Percentiles rank a stretch among this genome's conserved stretches.
Evolutionary conservation across 176 grass and related monocot species (phyloP).

Genomic region (Puya raimondii): DNA sequence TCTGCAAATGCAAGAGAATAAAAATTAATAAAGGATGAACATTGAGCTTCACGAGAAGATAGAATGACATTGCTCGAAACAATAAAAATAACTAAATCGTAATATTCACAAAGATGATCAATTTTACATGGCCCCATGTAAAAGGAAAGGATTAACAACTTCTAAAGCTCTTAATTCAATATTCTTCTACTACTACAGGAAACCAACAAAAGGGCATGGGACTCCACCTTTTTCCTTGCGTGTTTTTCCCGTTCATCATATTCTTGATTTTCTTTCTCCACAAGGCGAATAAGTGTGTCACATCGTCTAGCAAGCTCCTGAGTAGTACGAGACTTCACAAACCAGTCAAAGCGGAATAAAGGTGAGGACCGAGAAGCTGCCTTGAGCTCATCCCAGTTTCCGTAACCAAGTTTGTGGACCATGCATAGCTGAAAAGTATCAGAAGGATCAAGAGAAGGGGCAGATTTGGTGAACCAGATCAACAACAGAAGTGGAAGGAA

Average conservation of each 20-base stretch:
- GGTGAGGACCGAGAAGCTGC: conserved; percentile 81
- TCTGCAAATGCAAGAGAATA: conserved; percentile 23
- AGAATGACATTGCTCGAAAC: not conserved
- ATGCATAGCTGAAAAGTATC: conserved; percentile 74
- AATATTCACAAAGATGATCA: no score
- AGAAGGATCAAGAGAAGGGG: not conserved
- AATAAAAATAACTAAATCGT: not conserved
- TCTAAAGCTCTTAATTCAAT: conserved; percentile 48
- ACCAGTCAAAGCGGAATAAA: conserved; percentile 97
- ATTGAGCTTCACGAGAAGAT: not conserved
- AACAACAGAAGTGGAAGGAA: no score
- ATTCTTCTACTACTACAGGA: no score
- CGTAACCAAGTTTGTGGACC: conserved; percentile 97
- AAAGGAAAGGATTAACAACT: not conserved
- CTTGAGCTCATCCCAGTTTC: conserved; percentile 97
- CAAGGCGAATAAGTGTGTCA: conserved; percentile 86
- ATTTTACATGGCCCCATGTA: no score
- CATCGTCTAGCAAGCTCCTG: conserved; percentile 92
- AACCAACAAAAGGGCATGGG: no score
- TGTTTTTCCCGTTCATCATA: conserved; percentile 88
- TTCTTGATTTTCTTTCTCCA: conserved; percentile 99
- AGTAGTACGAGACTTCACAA: conserved; percentile 89
- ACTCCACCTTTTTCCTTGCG: conserved; percentile 48
- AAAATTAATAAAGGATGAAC: no score
- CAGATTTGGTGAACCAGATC: no score